phyloP scores from a whole-genome alignment of 2,329 filamentous ascomycete species.

The Trichophyton simii region DNA sequence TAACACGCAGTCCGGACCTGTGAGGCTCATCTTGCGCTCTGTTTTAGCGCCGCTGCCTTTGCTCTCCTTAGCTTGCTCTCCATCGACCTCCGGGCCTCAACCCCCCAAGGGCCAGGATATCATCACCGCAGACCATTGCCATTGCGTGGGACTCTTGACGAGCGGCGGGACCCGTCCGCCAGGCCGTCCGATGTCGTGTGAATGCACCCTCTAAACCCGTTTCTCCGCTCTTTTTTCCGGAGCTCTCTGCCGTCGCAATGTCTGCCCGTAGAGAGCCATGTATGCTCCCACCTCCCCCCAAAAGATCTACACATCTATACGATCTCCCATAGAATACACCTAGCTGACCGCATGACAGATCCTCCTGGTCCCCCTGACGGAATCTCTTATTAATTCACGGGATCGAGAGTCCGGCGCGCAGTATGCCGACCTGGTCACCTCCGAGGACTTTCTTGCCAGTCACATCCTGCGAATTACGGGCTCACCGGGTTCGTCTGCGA shows the following conservation, averaged over 20 bases:
- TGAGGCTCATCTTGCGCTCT: neutral
- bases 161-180: constrained; percentile 12
- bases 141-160: neutral
- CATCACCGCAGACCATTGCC: neutral
- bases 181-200: constrained; percentile 40
- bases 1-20: neutral
- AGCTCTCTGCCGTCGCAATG: constrained; percentile 88
- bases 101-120: neutral
- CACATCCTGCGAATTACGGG: constrained; percentile 79
- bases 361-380: constrained; percentile 83
- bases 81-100: neutral
- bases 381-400: constrained; percentile 74
- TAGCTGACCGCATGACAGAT: constrained; percentile 38
- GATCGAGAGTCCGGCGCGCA: constrained; percentile 71
- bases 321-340: neutral
- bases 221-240: constrained; percentile 96
- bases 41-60: neutral
- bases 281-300: constrained; percentile 23
- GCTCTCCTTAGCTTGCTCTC: neutral
- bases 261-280: constrained; percentile 77
- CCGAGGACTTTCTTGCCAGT: constrained; percentile 90
- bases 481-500: constrained; percentile 34
- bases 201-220: constrained; percentile 99
- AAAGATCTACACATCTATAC: neutral
- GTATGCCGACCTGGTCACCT: constrained; percentile 68